These are phyloP conservation scores for Pulveroboletus sp. DNA, from an alignment of 768 basidiomycete species.

Conservation along the genomic window DNA sequence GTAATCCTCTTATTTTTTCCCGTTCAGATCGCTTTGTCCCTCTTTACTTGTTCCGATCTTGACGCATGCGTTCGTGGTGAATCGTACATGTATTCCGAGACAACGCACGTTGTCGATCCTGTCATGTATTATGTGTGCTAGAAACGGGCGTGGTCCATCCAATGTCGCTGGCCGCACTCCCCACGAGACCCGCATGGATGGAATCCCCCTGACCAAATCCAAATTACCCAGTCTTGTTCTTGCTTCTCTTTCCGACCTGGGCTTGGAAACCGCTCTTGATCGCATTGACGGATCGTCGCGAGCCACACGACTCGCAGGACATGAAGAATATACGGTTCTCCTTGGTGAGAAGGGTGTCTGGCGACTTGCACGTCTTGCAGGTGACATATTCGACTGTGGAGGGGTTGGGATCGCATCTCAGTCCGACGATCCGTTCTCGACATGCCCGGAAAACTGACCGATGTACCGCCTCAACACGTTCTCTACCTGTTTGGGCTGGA, in stretches of 20 bases:
- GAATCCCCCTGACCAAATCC: conserved; percentile 30
- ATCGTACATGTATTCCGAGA: conserved; percentile 22
- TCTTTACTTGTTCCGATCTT: conserved; percentile 3
- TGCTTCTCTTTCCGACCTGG: conserved; percentile 85
- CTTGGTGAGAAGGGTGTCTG: conserved; percentile 93
- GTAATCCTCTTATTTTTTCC: conserved; percentile 10
- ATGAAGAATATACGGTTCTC: conserved; percentile 99
- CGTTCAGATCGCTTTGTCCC: conserved; percentile 14
- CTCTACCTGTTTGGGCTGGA: conserved; percentile 98
- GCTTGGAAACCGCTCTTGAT: conserved; percentile 99
- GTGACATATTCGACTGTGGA: conserved; percentile 91
- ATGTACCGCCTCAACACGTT: conserved; percentile 96
- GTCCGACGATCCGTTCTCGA: neutral
- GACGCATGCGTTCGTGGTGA: conserved; percentile 5
- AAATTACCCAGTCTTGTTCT: conserved; percentile 65
- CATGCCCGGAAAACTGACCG: conserved; percentile 47
- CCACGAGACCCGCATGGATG: neutral
- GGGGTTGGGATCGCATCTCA: neutral
- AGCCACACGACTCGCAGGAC: conserved; percentile 88
- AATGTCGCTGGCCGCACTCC: too few species aligned
- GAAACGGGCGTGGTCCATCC: too few species aligned
- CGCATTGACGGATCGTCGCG: conserved; percentile 84
- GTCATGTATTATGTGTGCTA: conserved; percentile 9
- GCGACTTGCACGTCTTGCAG: conserved; percentile 99
- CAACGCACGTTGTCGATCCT: conserved; percentile 12